A percentile compares a stretch with the other conserved stretches of the same genome.
These are phyloP conservation scores for Penicillium ochrochloron DNA, from an alignment of 495 filamentous ascomycete genomes.

Conservation along the genomic window DNA sequence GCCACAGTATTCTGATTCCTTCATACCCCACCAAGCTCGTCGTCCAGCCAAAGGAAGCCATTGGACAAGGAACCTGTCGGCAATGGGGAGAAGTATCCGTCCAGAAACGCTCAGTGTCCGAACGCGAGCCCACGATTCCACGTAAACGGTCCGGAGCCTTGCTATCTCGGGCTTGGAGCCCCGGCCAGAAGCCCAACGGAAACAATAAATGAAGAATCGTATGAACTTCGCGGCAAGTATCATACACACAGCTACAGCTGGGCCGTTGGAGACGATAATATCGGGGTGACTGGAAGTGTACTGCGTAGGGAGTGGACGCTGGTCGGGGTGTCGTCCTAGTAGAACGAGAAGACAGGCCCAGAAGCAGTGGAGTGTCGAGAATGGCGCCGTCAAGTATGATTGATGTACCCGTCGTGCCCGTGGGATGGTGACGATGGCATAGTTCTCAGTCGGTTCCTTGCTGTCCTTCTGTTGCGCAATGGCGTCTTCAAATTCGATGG, in stretches of 20 bases:
- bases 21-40: conserved; percentile 48
- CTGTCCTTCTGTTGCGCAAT: conserved; percentile 23
- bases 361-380: conserved; percentile 62
- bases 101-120: conserved; percentile 80
- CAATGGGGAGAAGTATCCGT: conserved; percentile 65
- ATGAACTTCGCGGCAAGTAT: conserved; percentile 69
- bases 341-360: conserved; percentile 50
- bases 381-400: conserved; percentile 68
- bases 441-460: conserved; percentile 27
- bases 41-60: conserved; percentile 63
- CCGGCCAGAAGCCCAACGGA: conserved; percentile 12
- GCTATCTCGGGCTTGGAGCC: conserved; percentile 27
- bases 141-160: conserved; percentile 74
- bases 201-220: conserved; percentile 55
- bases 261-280: conserved; percentile 85
- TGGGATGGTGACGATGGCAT: conserved; percentile 64
- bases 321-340: conserved; percentile 42
- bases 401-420: conserved; percentile 81
- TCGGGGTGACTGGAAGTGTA: conserved; percentile 59
- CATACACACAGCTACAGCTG: conserved; percentile 82
- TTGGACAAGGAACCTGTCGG: conserved; percentile 76
- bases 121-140: conserved; percentile 91
- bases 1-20: conserved; percentile 49
- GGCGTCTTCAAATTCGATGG: conserved; percentile 63
- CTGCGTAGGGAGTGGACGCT: conserved; percentile 27